Evolutionary conservation across 805 yeast genomes (phyloP), one percentile per base, ranked within the genome.

Genomic region (Candida adriatica): DNA sequence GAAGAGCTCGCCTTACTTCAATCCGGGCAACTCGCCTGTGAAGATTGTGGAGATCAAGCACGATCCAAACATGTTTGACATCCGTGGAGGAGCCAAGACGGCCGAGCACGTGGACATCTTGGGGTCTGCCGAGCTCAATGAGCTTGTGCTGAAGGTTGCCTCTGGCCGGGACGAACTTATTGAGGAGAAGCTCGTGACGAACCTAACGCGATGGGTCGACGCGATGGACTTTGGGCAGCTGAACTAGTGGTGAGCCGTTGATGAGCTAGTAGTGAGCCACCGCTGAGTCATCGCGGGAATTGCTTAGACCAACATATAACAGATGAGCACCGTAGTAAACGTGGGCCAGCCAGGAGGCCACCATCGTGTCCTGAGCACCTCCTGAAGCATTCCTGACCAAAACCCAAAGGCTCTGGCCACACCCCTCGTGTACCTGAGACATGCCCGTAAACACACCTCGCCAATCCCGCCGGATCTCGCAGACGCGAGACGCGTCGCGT

Each of bases 21-120:
- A 92, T 53, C 98, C 98, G 2, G 94, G 83, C 1, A 67, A 70
- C 7, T 58, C 74, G 2, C 49, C 64, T 13, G 94, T 90, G 14
- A 88, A 74, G 15, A 68, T 87, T 29, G 95, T 90, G 10, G 98
- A 92, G 59, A 80, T 92, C 63, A 71, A 73, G 48, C 96, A 92
- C 50, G 94, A 88, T 52, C 98, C 98, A 0, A 95, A 85, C 50
- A 63, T 84, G 43, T 87, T 83, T 48, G 98, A 92, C 60, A 83
- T 92, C 20, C 71, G 98, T 43, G 98, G 98, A 16, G 98, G 98
- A 10, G 94, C 96, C 8, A 83, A 82, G 53, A 90, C 96, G 1
- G 96, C 97, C 1, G 98, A 92, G 49, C 98, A 92, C 56, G 98
- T 92, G 18, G 98, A 92, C 53, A 88, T 92, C 28, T 64, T 92